These are phyloP conservation scores for Pestalotiopsis sp. DNA, from an alignment of 2,329 filamentous ascomycete genomes.

Conservation along the genomic window DNA sequence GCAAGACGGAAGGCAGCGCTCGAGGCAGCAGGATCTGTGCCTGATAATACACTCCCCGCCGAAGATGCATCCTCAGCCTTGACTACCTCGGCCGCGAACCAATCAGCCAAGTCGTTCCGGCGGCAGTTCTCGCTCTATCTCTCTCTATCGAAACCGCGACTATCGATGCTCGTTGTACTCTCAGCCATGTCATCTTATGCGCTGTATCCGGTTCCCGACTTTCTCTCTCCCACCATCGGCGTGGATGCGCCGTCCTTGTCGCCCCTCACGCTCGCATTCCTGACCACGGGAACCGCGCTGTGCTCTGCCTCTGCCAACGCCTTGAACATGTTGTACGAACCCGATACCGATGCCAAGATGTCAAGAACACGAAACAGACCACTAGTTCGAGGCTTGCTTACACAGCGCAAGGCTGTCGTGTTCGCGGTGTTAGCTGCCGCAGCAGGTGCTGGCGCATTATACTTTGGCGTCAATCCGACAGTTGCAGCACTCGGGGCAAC, in stretches of 20 bases:
- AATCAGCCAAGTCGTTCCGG: constrained; percentile 54
- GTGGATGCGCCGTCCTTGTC: constrained; percentile 78
- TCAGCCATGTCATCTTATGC: constrained; percentile 91
- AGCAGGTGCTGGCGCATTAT: constrained; percentile 73
- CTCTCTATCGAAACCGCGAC: constrained; percentile 91
- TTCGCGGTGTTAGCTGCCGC: constrained; percentile 79
- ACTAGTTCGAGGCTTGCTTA: constrained; percentile 80
- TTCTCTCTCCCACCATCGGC: constrained; percentile 69
- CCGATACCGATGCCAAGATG: constrained; percentile 89
- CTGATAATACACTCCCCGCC: constrained; percentile 42
- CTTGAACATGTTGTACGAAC: constrained; percentile 97
- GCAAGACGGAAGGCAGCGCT: constrained; percentile 22
- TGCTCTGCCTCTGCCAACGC: constrained; percentile 92
- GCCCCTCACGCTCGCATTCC: constrained; percentile 87
- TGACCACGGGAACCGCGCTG: constrained; percentile 86
- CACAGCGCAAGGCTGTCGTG: constrained; percentile 68
- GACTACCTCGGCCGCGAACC: constrained; percentile 52
- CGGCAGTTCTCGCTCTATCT: constrained; percentile 81
- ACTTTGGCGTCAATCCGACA: constrained; percentile 91
- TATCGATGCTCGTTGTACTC: constrained; percentile 88
- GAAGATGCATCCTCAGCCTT: constrained; percentile 60
- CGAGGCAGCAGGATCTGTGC: background rate
- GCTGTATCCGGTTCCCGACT: constrained; percentile 87
- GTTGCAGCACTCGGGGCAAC: constrained; percentile 81
- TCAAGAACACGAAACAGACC: constrained; percentile 89